These are phyloP conservation scores for Cryptococcus sp. DNA, from an alignment of 1,284 basidiomycete species.

Conservation along the genomic window DNA sequence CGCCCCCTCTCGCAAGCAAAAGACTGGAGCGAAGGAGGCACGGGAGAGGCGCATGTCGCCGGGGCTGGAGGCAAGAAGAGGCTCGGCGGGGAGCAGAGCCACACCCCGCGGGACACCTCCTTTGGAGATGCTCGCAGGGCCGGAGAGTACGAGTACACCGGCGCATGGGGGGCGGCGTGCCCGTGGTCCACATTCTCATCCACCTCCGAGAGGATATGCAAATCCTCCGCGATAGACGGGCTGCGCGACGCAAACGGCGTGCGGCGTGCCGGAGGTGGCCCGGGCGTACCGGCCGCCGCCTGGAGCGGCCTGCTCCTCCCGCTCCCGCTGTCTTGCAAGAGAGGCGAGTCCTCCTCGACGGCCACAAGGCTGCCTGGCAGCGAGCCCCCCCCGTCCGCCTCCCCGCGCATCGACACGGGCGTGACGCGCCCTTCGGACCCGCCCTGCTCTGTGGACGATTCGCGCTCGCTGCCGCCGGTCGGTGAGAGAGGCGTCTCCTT, in stretches of 20 bases:
- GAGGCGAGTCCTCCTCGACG: no score
- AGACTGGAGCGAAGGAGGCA: not conserved
- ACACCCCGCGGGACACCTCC: not conserved
- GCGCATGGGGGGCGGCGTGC: not conserved
- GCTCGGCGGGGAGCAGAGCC: not conserved
- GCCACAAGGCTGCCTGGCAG: no score
- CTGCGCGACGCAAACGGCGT: conserved; percentile 3
- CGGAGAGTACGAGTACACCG: not conserved
- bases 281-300: no score
- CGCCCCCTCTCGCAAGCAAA: no score
- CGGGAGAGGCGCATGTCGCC: not conserved
- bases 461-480: no score
- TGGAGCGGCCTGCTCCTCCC: no score
- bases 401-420: no score
- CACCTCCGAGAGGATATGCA: conserved; percentile 3
- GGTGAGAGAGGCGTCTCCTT: no score
- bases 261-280: not conserved
- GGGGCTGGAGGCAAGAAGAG: no score
- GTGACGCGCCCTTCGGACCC: no score
- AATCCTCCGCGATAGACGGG: conserved; percentile 7
- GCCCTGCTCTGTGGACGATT: not conserved
- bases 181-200: conserved; percentile 5
- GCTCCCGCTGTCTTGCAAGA: no score
- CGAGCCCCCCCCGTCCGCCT: no score
- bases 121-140: not conserved